phyloP scores from a whole-genome alignment of 257 asterid species.

The Lycium ferocissimum region DNA sequence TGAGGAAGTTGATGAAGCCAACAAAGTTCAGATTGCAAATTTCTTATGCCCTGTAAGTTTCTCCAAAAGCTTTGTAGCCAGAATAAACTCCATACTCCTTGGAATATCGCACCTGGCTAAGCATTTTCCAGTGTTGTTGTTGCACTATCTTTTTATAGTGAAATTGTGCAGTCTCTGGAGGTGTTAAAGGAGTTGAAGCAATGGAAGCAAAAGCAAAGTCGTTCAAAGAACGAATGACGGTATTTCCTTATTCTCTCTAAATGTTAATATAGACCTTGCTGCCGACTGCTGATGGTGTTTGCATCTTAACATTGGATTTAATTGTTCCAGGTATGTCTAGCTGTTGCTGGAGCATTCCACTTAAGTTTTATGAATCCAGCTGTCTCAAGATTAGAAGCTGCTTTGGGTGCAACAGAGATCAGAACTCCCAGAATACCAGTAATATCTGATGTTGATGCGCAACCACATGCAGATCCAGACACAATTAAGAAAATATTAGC shows the following conservation, averaged over 20 bases:
- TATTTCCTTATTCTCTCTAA: slow-evolving; percentile 32
- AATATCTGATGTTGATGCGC: slow-evolving; percentile 92
- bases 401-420: slow-evolving; percentile 77
- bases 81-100: neutral
- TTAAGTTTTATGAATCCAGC: slow-evolving; percentile 97
- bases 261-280: neutral
- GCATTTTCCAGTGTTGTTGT: neutral
- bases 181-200: slow-evolving; percentile 96
- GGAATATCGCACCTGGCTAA: neutral
- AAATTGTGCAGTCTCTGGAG: slow-evolving; percentile 97
- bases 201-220: slow-evolving; percentile 96
- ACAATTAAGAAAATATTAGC: slow-evolving; percentile 80
- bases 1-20: slow-evolving; percentile 87
- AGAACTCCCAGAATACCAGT: slow-evolving; percentile 86
- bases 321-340: slow-evolving; percentile 73
- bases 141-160: slow-evolving; percentile 56
- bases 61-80: neutral
- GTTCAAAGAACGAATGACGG: slow-evolving; percentile 96
- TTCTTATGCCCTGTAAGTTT: slow-evolving; percentile 89
- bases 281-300: slow-evolving; percentile 20
- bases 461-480: slow-evolving; percentile 69
- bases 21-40: slow-evolving; percentile 95
- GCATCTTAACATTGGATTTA: slow-evolving; percentile 21
- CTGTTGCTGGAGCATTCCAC: slow-evolving; percentile 98
- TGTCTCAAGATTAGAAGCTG: slow-evolving; percentile 85